Evolutionary conservation across 139 green algal genomes (phyloP), one percentile per base, ranked within the genome.

Genomic region (Chlorella sp.): DNA sequence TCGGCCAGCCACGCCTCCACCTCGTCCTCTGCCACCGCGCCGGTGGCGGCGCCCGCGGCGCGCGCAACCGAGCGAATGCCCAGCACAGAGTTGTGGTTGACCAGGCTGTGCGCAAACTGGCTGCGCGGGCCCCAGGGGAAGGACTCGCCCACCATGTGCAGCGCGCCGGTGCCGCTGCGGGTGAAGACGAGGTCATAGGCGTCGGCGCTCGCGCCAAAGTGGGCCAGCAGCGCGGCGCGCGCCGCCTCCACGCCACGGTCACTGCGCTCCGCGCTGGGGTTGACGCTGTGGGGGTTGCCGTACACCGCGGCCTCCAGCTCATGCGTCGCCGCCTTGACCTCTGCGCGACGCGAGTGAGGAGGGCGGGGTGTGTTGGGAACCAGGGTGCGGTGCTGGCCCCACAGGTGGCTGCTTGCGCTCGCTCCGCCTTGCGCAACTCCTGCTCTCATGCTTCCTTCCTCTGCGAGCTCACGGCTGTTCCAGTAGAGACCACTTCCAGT

Each of bases 51-150:
- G 2, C 79, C 83, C 3, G 71, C 41, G 40, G 70, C 11, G 25
- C 87, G 71, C 5, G 90, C 88, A 63, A 92, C 92, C 67, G 94
- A 84, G 4, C 91, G 82, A 15, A 94, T 84, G 67, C 91, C 90
- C 51, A 66, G 68, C 81, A 95, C 87, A 64, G 79, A 89, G 90
- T 94, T 94, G 81, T 95, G 91, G 81, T 94, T 94, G 71, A 91
- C 84, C 8, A 77, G 67, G 29, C 92, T 82, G 80, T 92, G 93
- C 31, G 77, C 77, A 72, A 71, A 86, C 19, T 15, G 64, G 33
- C 74, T 74, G 45, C n/a, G 33, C 29, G 8, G 23, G 21, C 60
- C 79, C 87, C 87, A 94, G n/a, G 88, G 87, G 73, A 92, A 94
- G 9, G 82, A 86, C 77, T 94, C 90, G 4, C 90, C 90, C 43